Evolutionary conservation across 192 early-diverging fungal species (phyloP).

Genomic region (Irineochytrium annulatum): DNA sequence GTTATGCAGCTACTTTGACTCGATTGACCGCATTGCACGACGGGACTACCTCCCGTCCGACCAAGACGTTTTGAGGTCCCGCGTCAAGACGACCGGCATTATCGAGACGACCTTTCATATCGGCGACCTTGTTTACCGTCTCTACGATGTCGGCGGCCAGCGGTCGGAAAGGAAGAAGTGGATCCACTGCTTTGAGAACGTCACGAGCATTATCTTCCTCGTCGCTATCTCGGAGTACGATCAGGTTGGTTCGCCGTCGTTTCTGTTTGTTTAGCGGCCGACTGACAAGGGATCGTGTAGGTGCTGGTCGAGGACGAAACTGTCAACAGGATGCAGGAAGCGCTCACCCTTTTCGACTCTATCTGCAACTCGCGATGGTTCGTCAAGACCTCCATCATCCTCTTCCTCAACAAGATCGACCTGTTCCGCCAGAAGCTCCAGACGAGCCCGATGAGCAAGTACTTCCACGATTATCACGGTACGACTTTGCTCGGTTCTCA

Average conservation of each 20-base stretch:
- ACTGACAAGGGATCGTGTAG: not conserved
- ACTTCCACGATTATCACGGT: constrained; percentile 82
- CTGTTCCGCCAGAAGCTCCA: constrained; percentile 88
- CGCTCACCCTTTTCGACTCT: constrained; percentile 92
- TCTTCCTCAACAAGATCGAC: constrained; percentile 99
- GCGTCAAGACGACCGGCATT: constrained; percentile 97
- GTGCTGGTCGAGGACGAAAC: not conserved
- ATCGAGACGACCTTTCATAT: constrained; percentile 92
- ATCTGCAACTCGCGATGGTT: constrained; percentile 99
- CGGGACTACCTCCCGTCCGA: constrained; percentile 83
- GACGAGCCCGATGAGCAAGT: constrained; percentile 74
- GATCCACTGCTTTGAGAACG: constrained; percentile 98
- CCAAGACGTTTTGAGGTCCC: constrained; percentile 94
- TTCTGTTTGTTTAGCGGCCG: not conserved
- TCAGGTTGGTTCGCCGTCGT: constrained; percentile 70
- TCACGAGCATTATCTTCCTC: constrained; percentile 92
- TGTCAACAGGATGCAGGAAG: constrained; percentile 75
- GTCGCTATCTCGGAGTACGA: constrained; percentile 96
- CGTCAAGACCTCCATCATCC: constrained; percentile 93
- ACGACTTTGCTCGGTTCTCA: not conserved
- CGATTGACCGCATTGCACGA: constrained; percentile 82
- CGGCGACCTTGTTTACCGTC: constrained; percentile 87
- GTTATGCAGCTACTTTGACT: constrained; percentile 81
- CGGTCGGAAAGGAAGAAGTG: constrained; percentile 98
- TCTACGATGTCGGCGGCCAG: constrained; percentile 98